phyloP scores from a whole-genome alignment of 2,329 filamentous ascomycete genomes.

The Pseudogymnoascus sp. region DNA sequence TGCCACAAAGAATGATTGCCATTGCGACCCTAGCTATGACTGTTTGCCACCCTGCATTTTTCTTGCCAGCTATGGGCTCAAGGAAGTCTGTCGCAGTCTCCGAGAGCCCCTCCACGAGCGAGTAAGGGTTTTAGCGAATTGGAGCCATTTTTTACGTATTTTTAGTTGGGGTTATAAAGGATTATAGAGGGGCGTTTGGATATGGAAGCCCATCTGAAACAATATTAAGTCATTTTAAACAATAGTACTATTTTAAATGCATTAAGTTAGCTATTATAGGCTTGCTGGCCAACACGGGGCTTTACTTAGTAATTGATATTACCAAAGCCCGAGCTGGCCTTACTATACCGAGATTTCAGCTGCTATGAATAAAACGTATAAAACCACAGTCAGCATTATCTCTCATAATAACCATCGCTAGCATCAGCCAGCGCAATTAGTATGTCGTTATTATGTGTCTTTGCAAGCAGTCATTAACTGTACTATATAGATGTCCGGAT shows the following conservation, averaged over 20 bases:
- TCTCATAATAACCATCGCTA: too few species aligned
- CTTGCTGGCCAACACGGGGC: too few species aligned
- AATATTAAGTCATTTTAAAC: background rate
- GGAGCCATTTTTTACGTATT: background rate
- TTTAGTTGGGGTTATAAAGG: background rate
- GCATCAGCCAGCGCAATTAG: too few species aligned
- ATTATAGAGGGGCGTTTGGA: conserved; percentile 7
- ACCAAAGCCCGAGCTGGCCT: too few species aligned
- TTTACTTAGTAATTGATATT: too few species aligned
- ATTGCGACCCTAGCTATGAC: conserved; percentile 44
- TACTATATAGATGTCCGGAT: too few species aligned
- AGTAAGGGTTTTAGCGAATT: background rate
- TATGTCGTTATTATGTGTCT: too few species aligned
- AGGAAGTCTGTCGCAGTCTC: background rate
- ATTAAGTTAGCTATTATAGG: too few species aligned
- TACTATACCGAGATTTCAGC: too few species aligned
- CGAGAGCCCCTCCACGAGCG: background rate
- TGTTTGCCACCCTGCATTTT: conserved; percentile 45
- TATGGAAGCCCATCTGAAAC: background rate
- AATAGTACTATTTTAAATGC: background rate
- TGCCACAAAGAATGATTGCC: conserved; percentile 38
- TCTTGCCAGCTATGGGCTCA: conserved; percentile 32
- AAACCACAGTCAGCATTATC: too few species aligned
- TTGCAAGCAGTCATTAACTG: too few species aligned
- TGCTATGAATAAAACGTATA: too few species aligned